Evolutionary conservation across 2,329 filamentous ascomycete species (phyloP).

Genomic region (Xylaria sp.): DNA sequence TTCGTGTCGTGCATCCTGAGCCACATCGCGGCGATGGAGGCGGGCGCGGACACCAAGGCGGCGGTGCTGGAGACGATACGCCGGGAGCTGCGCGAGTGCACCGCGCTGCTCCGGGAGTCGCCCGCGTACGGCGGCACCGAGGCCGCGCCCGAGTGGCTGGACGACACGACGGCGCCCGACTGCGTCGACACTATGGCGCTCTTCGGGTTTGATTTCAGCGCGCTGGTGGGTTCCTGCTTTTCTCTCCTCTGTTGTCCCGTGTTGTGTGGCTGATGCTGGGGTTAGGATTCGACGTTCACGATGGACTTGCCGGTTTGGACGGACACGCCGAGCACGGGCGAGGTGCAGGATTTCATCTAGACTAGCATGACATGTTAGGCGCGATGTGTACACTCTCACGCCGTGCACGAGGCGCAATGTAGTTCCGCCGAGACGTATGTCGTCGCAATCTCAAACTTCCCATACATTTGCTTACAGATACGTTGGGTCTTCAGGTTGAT

Average conservation of each 20-base stretch:
- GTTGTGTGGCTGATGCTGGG: not conserved
- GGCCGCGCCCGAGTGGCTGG: conserved; percentile 1
- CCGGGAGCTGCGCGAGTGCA: conserved; percentile 14
- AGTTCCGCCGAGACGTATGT: not conserved
- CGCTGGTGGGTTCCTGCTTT: conserved; percentile 21
- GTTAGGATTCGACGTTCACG: conserved; percentile 15
- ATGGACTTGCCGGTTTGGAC: conserved; percentile 22
- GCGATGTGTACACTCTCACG: not conserved
- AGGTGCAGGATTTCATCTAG: not conserved
- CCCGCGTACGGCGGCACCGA: conserved; percentile 9
- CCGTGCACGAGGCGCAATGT: not conserved
- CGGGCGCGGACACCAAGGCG: conserved; percentile 1
- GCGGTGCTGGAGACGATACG: conserved; percentile 18
- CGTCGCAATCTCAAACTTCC: not conserved
- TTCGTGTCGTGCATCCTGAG: conserved; percentile 32
- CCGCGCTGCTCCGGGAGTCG: conserved; percentile 20
- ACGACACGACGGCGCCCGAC: conserved; percentile 18
- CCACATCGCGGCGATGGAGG: conserved; percentile 29
- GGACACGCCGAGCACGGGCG: not conserved
- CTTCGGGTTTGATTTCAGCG: conserved; percentile 31
- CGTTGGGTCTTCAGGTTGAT: not conserved
- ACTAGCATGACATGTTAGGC: not conserved
- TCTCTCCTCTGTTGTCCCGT: not conserved
- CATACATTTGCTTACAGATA: not conserved
- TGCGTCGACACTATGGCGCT: conserved; percentile 21